These are phyloP conservation scores for Calocybe gambosa DNA, from an alignment of 1,284 basidiomycete genomes.

Conservation along the genomic window DNA sequence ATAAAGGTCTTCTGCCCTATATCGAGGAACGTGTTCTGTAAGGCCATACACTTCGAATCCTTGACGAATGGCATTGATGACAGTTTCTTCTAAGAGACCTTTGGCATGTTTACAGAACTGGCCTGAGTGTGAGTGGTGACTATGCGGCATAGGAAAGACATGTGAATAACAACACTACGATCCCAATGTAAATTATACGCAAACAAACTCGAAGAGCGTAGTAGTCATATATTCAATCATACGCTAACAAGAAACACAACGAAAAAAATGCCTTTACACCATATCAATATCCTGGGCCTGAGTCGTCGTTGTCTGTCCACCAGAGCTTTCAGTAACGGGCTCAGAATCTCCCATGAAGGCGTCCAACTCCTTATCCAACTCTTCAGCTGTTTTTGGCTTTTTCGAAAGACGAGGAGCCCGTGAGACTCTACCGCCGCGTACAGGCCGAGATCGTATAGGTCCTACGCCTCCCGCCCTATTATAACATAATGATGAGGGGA, in stretches of 20 bases:
- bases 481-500: not conserved
- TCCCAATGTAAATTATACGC: too few species aligned
- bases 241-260: slow-evolving; percentile 1
- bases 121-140: slow-evolving; percentile 94
- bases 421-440: slow-evolving; percentile 22
- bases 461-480: slow-evolving; percentile 32
- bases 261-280: slow-evolving; percentile 13
- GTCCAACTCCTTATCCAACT: slow-evolving; percentile 88
- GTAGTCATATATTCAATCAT: not conserved
- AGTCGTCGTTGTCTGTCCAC: slow-evolving; percentile 6
- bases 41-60: slow-evolving; percentile 84
- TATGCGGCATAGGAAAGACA: slow-evolving; percentile 63
- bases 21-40: slow-evolving; percentile 93
- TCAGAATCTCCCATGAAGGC: slow-evolving; percentile 80
- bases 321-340: slow-evolving; percentile 16
- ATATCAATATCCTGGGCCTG: slow-evolving; percentile 22
- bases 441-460: slow-evolving; percentile 32
- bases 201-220: too few species aligned
- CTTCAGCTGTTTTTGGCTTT: slow-evolving; percentile 68
- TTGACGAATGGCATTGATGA: slow-evolving; percentile 70
- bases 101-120: slow-evolving; percentile 92
- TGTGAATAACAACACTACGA: too few species aligned
- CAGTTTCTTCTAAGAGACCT: slow-evolving; percentile 74
- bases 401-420: slow-evolving; percentile 30
- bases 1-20: slow-evolving; percentile 77